Percentiles rank a stretch among this genome's conserved stretches.
These are phyloP conservation scores for Hygrophoropsis aurantiaca DNA, from an alignment of 768 basidiomycete genomes.

Conservation along the genomic window DNA sequence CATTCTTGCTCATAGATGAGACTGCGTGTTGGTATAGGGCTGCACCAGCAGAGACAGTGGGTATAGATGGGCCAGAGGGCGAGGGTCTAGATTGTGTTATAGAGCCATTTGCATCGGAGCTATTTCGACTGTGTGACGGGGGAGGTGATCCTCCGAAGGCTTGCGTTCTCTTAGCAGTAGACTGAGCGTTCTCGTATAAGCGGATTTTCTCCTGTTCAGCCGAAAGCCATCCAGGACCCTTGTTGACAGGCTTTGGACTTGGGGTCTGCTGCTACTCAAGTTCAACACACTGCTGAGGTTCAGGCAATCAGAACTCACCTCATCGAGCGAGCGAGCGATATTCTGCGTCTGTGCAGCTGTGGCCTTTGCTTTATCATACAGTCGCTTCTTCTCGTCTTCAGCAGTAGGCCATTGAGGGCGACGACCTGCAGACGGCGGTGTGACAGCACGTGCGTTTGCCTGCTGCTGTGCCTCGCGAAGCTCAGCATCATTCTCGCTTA, in stretches of 20 bases:
- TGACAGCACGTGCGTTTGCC: conserved; percentile 14
- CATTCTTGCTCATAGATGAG: conserved; percentile 34
- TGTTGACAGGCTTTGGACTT: conserved; percentile 8
- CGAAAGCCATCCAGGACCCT: conserved; percentile 48
- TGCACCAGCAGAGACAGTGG: conserved; percentile 39
- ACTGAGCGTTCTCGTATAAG: conserved; percentile 69
- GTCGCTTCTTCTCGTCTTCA: conserved; percentile 44
- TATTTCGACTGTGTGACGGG: conserved; percentile 24
- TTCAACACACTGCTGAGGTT: background rate
- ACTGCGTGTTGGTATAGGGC: conserved; percentile 47
- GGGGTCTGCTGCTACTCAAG: conserved; percentile 11
- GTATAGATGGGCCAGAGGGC: conserved; percentile 12
- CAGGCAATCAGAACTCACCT: conserved; percentile 18
- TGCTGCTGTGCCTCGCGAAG: conserved; percentile 40
- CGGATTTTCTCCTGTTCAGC: conserved; percentile 77
- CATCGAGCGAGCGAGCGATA: conserved; percentile 22
- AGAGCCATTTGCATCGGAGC: conserved; percentile 25
- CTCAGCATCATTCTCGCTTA: conserved; percentile 31
- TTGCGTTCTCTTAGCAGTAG: conserved; percentile 61
- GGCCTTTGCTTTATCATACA: conserved; percentile 39
- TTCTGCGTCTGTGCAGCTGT: conserved; percentile 41
- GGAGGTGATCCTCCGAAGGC: conserved; percentile 32
- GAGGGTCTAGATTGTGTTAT: conserved; percentile 11
- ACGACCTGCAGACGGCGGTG: conserved; percentile 25
- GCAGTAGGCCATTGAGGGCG: conserved; percentile 27